A percentile compares a stretch with the other conserved stretches of the same genome.
These are phyloP conservation scores for Basipetospora chlamydospora DNA, from an alignment of 2,329 filamentous ascomycete genomes.

Conservation along the genomic window DNA sequence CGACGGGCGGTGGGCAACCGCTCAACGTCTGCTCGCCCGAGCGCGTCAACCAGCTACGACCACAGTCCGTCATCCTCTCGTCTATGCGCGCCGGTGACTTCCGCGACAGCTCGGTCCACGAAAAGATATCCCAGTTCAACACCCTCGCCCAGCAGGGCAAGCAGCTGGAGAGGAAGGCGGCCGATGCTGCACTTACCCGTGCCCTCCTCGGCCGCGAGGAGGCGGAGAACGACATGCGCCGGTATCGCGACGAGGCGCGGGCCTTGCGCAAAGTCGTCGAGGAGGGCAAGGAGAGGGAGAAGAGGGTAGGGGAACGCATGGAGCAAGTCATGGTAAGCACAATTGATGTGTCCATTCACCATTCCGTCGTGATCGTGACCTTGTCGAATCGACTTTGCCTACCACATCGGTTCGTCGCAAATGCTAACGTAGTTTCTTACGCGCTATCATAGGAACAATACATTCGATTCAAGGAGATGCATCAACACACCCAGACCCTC, in stretches of 20 bases:
- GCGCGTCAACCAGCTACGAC: slow-evolving; percentile 38
- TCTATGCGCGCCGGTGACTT: slow-evolving; percentile 22
- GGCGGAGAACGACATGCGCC: slow-evolving; percentile 53
- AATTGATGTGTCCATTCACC: background rate
- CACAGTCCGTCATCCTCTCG: slow-evolving; percentile 22
- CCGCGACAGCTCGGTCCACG: slow-evolving; percentile 47
- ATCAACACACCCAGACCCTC: slow-evolving; percentile 48
- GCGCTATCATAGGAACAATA: slow-evolving; percentile 45
- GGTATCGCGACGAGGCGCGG: slow-evolving; percentile 45
- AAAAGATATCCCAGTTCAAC: slow-evolving; percentile 62
- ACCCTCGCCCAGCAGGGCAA: slow-evolving; percentile 46
- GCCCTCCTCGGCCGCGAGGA: slow-evolving; percentile 56
- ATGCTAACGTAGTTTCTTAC: slow-evolving; percentile 5
- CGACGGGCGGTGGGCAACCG: background rate
- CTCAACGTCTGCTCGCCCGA: slow-evolving; percentile 34
- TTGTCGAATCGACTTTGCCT: too few relatives aligned
- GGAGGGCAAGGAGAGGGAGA: slow-evolving; percentile 51
- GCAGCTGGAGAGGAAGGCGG: slow-evolving; percentile 47
- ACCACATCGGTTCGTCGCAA: too few relatives aligned
- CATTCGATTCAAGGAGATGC: slow-evolving; percentile 53
- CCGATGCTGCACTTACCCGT: slow-evolving; percentile 50
- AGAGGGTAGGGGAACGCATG: slow-evolving; percentile 49
- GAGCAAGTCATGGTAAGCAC: slow-evolving; percentile 52
- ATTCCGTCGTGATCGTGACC: too few relatives aligned
- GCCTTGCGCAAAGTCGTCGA: slow-evolving; percentile 43